Evolutionary conservation across 1,284 basidiomycete species (phyloP).

Genomic region (Ustilago xerochloae): DNA sequence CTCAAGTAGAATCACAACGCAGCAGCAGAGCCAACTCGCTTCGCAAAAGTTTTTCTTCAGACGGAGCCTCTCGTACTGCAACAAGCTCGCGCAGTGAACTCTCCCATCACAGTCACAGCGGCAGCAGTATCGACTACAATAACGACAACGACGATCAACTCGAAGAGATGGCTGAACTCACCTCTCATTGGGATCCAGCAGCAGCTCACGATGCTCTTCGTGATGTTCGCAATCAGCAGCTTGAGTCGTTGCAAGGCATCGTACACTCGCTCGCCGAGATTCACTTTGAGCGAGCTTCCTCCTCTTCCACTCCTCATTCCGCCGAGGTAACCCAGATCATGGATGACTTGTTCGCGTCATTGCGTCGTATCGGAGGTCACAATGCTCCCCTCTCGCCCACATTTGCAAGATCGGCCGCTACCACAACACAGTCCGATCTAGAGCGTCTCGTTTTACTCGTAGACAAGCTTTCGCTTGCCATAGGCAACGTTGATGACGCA

Average conservation of each 20-base stretch:
- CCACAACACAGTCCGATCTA: constrained; percentile 10
- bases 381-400: constrained; percentile 35
- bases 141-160: constrained; percentile 28
- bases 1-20: constrained; percentile 21
- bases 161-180: constrained; percentile 32
- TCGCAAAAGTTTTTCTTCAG: background rate
- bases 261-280: constrained; percentile 33
- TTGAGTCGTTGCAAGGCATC: constrained; percentile 31
- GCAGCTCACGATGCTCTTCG: constrained; percentile 18
- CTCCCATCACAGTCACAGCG: constrained; percentile 4
- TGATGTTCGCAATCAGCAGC: constrained; percentile 30
- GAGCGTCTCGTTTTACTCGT: constrained; percentile 41
- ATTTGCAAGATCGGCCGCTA: constrained; percentile 12
- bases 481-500: constrained; percentile 1
- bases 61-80: background rate
- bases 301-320: background rate
- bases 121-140: background rate
- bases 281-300: constrained; percentile 11
- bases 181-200: constrained; percentile 6
- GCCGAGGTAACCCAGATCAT: constrained; percentile 21
- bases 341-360: constrained; percentile 42
- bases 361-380: constrained; percentile 33
- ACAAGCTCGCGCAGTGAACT: constrained; percentile 5
- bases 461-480: constrained; percentile 12
- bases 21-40: constrained; percentile 23